Evolutionary conservation across 2,329 filamentous ascomycete species (phyloP).

Genomic region (Fusarium sp.): DNA sequence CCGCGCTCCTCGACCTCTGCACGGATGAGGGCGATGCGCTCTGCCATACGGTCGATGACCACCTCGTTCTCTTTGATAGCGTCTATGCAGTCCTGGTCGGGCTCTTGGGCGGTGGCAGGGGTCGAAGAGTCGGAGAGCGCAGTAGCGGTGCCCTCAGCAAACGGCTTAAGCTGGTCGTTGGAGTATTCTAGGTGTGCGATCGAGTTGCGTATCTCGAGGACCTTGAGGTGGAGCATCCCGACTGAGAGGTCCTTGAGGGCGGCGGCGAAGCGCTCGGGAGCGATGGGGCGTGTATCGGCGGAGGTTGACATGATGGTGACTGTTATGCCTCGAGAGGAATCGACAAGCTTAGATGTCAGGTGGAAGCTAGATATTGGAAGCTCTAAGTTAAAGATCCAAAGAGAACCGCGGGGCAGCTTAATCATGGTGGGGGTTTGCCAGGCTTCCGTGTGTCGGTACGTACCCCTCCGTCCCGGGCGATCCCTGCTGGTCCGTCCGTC

Average conservation of each 20-base stretch:
- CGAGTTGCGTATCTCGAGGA: slow-evolving; percentile 80
- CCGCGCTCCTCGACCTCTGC: slow-evolving; percentile 73
- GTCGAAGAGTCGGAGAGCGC: slow-evolving; percentile 38
- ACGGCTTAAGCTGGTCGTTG: slow-evolving; percentile 79
- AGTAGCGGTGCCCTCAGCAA: slow-evolving; percentile 64
- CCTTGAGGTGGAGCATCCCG: slow-evolving; percentile 77
- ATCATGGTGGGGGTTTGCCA: slow-evolving; percentile 19
- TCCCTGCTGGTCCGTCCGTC: slow-evolving; percentile 10
- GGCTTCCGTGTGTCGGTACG: slow-evolving; percentile 38
- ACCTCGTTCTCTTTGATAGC: slow-evolving; percentile 78
- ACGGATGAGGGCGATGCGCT: slow-evolving; percentile 72
- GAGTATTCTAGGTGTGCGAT: slow-evolving; percentile 80
- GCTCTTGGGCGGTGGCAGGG: slow-evolving; percentile 26
- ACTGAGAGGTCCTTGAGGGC: slow-evolving; percentile 76
- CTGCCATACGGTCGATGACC: slow-evolving; percentile 76
- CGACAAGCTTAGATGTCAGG: background rate
- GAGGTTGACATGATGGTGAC: slow-evolving; percentile 69
- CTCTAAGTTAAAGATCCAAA: background rate
- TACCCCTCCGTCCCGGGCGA: slow-evolving; percentile 20
- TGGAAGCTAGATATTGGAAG: background rate
- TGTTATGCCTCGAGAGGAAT: background rate
- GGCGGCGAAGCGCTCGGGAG: slow-evolving; percentile 71
- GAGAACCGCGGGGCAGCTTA: slow-evolving; percentile 27
- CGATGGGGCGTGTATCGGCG: slow-evolving; percentile 71
- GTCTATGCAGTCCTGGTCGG: slow-evolving; percentile 79